Conservation (phyloP, 2,329 filamentous ascomycete genomes). For the Sordariomycetes sp. region DNA sequence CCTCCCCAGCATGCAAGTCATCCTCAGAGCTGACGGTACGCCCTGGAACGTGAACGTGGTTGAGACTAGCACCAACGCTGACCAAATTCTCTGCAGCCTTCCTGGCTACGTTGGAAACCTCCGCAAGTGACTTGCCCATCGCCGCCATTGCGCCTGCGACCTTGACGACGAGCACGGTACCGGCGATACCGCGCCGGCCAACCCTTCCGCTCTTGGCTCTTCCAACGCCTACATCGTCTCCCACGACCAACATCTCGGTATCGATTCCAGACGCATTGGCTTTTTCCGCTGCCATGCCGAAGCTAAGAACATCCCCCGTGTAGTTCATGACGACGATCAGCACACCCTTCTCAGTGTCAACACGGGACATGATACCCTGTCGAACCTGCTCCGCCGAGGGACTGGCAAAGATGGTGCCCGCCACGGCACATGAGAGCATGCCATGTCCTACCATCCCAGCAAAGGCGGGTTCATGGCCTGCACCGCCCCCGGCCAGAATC, state of each 20-base stretch:
- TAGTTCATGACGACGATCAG: conserved; percentile 95
- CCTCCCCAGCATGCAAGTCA: conserved; percentile 42
- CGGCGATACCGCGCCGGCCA: conserved; percentile 84
- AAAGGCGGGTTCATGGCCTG: conserved; percentile 85
- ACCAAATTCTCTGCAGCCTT: conserved; percentile 68
- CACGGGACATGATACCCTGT: conserved; percentile 61
- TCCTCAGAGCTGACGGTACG: conserved; percentile 48
- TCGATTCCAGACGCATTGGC: conserved; percentile 70
- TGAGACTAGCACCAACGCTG: conserved; percentile 75
- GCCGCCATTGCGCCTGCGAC: conserved; percentile 77
- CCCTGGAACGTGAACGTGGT: conserved; percentile 87
- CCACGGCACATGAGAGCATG: conserved; percentile 71
- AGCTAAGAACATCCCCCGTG: conserved; percentile 82
- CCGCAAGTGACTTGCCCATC: conserved; percentile 53
- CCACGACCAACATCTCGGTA: conserved; percentile 88
- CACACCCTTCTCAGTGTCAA: conserved; percentile 63
- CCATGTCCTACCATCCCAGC: conserved; percentile 76
- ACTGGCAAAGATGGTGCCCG: conserved; percentile 80
- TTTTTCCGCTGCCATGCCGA: conserved; percentile 89
- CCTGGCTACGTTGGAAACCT: conserved; percentile 65
- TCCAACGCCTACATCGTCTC: conserved; percentile 86
- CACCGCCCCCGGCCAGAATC: conserved; percentile 80
- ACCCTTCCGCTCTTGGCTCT: conserved; percentile 79
- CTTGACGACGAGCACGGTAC: conserved; percentile 87
- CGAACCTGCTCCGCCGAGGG: conserved; percentile 77